These are phyloP conservation scores for Pseudocercospora eumusae DNA, from an alignment of 2,329 filamentous ascomycete species.

Conservation along the genomic window DNA sequence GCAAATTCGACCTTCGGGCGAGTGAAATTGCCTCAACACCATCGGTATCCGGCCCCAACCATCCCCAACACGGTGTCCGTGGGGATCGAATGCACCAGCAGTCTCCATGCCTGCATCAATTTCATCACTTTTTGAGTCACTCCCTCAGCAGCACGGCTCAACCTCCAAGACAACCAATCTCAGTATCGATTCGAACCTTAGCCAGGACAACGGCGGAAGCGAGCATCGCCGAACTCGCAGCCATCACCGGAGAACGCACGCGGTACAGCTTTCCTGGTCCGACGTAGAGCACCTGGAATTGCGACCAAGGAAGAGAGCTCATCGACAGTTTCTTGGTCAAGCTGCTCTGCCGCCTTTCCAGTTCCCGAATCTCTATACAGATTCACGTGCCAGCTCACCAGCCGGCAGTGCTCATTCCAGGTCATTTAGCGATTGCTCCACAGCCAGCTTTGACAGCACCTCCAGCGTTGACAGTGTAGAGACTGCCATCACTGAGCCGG, in stretches of 20 bases:
- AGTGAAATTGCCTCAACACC: neutral
- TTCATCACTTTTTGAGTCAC: neutral
- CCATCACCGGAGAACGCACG: constrained; percentile 4
- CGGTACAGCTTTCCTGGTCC: constrained; percentile 1
- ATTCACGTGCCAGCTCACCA: neutral
- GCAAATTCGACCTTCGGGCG: neutral
- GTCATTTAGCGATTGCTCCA: neutral
- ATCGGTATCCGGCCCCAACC: neutral
- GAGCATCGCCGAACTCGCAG: constrained; percentile 6
- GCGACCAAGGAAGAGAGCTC: neutral
- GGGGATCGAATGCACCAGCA: constrained; percentile 1
- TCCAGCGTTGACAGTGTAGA: neutral
- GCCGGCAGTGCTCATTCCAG: neutral
- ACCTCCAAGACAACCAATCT: neutral
- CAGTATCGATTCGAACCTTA: neutral
- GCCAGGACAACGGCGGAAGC: neutral
- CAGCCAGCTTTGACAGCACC: constrained; percentile 6
- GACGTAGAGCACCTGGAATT: neutral
- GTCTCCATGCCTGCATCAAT: constrained; percentile 5
- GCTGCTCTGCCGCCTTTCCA: neutral
- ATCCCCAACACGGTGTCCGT: neutral
- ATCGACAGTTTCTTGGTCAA: constrained; percentile 5
- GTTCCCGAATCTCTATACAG: constrained; percentile 1
- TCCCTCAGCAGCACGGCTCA: neutral
- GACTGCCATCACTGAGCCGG: constrained; percentile 3